Evolutionary conservation across 106 monocot genomes (phyloP).

Genomic region (Platanthera zijinensis): DNA sequence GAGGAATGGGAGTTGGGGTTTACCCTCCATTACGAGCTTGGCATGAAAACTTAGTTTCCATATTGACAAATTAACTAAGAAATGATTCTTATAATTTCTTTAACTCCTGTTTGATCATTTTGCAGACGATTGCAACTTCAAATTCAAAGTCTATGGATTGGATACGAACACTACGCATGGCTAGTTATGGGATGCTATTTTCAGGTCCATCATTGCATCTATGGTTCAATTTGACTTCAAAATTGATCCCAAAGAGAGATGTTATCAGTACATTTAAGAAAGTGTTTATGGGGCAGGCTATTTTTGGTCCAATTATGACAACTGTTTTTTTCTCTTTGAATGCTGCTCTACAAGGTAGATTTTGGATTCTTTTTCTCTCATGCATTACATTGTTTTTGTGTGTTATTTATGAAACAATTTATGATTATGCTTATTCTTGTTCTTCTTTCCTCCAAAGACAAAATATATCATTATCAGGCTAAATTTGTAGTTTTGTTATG

Average conservation of each 20-base stretch:
- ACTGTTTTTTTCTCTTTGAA: constrained; percentile 82
- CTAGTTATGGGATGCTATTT: constrained; percentile 68
- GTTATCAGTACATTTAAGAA: constrained; percentile 80
- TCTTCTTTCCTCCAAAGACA: no score
- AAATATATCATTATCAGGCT: no score
- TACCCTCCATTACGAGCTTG: background rate
- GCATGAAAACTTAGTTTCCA: background rate
- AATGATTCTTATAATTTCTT: background rate
- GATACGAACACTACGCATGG: constrained; percentile 75
- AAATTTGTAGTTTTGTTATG: no score
- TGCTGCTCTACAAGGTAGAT: constrained; percentile 80
- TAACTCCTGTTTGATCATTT: background rate
- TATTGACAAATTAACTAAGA: background rate
- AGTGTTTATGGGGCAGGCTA: constrained; percentile 70
- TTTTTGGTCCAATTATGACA: constrained; percentile 78
- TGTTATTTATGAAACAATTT: background rate
- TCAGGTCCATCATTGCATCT: constrained; percentile 84
- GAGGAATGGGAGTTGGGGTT: background rate
- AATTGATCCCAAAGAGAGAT: constrained; percentile 72
- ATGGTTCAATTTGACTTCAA: constrained; percentile 94
- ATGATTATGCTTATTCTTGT: background rate
- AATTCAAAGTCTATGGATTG: constrained; percentile 41
- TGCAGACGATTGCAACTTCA: constrained; percentile 47
- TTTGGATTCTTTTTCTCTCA: background rate
- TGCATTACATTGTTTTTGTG: background rate